Percentiles rank a stretch among this genome's conserved stretches.
Evolutionary conservation across 2,329 filamentous ascomycete species (phyloP).

Genomic region (Elsinoe ampelina): DNA sequence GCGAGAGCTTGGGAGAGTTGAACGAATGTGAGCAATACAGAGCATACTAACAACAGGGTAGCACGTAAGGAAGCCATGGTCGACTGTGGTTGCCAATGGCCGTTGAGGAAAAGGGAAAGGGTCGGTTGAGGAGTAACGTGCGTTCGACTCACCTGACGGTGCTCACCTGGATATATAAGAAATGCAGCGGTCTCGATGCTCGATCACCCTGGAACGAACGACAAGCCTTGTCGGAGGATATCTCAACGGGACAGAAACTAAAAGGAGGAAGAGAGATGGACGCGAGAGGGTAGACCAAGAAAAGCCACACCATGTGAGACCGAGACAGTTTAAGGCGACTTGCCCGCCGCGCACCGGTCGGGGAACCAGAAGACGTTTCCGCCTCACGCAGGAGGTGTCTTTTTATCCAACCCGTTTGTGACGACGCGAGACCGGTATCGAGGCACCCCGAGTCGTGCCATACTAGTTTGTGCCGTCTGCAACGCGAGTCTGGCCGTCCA

Average conservation of each 20-base stretch:
- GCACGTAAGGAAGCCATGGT: neutral
- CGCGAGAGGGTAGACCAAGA: neutral
- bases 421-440: neutral
- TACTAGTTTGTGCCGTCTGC: too few relatives aligned
- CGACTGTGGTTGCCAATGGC: neutral
- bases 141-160: neutral
- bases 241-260: neutral
- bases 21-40: neutral
- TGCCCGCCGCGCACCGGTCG: neutral
- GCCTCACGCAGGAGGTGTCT: neutral
- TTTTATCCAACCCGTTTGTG: neutral
- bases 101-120: neutral
- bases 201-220: neutral
- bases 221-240: neutral
- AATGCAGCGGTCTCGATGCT: neutral
- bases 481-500: too few relatives aligned
- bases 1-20: slow-evolving; percentile 1
- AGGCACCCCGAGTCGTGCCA: too few relatives aligned
- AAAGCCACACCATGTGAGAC: neutral
- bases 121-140: neutral
- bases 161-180: slow-evolving; percentile 4
- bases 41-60: neutral
- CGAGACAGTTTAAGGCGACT: neutral
- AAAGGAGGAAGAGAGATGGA: neutral
- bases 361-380: neutral